Conservation (phyloP, 148 eudicot species). For the Rhododendron griersonianum region DNA sequence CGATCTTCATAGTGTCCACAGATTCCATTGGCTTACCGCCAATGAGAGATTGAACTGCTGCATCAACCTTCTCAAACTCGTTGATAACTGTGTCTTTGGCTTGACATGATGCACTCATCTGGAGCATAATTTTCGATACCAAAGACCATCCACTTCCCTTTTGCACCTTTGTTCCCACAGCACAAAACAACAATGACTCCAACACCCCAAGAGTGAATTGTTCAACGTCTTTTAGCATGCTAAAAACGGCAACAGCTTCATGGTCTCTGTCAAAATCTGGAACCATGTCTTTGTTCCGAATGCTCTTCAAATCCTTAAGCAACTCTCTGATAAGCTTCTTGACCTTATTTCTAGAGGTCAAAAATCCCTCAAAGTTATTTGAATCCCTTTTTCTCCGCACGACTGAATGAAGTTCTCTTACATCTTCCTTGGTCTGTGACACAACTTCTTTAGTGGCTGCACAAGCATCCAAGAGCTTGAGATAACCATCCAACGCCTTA, state of each 20-base stretch:
- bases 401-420: slow-evolving; percentile 15
- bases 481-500: slow-evolving; percentile 31
- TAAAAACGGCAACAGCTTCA: not conserved
- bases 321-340: slow-evolving; percentile 13
- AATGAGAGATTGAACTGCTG: slow-evolving; percentile 5
- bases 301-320: slow-evolving; percentile 10
- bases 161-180: slow-evolving; percentile 8
- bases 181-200: slow-evolving; percentile 18
- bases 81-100: not conserved
- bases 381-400: slow-evolving; percentile 16
- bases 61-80: slow-evolving; percentile 17
- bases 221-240: slow-evolving; percentile 18
- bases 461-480: slow-evolving; percentile 27
- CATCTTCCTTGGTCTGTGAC: slow-evolving; percentile 19
- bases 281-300: not conserved
- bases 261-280: not conserved
- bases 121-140: slow-evolving; percentile 16
- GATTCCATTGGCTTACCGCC: slow-evolving; percentile 3
- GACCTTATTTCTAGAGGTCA: slow-evolving; percentile 15
- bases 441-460: slow-evolving; percentile 20
- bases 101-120: not conserved
- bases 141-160: slow-evolving; percentile 14
- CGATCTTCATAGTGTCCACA: not conserved
- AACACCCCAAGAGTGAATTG: slow-evolving; percentile 18
- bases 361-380: slow-evolving; percentile 9